A percentile compares a stretch with the other conserved stretches of the same genome.
These are phyloP conservation scores for Lactarius hatsudake DNA, from an alignment of 768 basidiomycete species.

Conservation along the genomic window DNA sequence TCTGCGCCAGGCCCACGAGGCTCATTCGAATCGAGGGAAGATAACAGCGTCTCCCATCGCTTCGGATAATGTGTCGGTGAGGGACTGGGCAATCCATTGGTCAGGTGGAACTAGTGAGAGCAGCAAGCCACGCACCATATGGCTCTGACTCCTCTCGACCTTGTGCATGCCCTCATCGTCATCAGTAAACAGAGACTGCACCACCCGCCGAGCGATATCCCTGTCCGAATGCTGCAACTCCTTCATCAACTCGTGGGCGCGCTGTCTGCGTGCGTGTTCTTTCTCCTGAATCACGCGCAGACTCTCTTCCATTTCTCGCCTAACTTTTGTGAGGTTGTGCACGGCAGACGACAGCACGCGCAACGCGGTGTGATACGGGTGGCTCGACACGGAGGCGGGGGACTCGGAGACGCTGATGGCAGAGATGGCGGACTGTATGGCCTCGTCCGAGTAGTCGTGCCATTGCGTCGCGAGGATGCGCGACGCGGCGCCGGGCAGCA, in stretches of 20 bases:
- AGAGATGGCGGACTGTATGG: slow-evolving; percentile 62
- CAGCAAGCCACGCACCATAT: slow-evolving; percentile 44
- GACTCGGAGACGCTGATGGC: slow-evolving; percentile 45
- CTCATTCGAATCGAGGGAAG: slow-evolving; percentile 34
- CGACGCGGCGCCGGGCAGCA: slow-evolving; percentile 32
- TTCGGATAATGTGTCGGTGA: slow-evolving; percentile 46
- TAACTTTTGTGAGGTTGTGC: slow-evolving; percentile 51
- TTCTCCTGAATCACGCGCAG: slow-evolving; percentile 55
- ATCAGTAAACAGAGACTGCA: slow-evolving; percentile 60
- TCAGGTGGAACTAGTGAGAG: background rate
- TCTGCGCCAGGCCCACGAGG: slow-evolving; percentile 20
- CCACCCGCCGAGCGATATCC: slow-evolving; percentile 63
- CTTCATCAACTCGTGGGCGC: slow-evolving; percentile 54
- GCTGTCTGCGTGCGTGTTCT: slow-evolving; percentile 48
- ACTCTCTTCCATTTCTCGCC: slow-evolving; percentile 63
- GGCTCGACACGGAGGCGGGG: slow-evolving; percentile 43
- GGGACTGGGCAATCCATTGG: slow-evolving; percentile 36
- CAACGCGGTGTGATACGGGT: slow-evolving; percentile 66
- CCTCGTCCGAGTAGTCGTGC: slow-evolving; percentile 77
- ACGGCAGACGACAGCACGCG: slow-evolving; percentile 69
- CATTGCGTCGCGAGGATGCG: slow-evolving; percentile 66
- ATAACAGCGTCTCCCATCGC: slow-evolving; percentile 51
- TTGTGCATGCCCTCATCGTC: slow-evolving; percentile 44
- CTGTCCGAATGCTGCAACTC: slow-evolving; percentile 60
- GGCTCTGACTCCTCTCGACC: slow-evolving; percentile 57